phyloP scores from a whole-genome alignment of 768 basidiomycete species.

The Imleria badia region DNA sequence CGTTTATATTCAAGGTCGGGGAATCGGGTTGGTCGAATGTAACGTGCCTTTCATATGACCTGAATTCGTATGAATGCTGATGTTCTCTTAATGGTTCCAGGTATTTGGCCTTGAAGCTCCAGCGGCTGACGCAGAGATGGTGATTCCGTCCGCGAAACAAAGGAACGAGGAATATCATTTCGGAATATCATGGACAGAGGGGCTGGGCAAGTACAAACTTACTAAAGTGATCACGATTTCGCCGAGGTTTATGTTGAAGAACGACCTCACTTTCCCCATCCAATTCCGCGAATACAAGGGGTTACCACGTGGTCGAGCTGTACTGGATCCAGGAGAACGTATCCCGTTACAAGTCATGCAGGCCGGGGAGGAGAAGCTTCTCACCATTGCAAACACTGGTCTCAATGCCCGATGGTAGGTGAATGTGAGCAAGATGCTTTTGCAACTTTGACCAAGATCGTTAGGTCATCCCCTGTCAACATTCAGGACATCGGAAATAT shows the following conservation, averaged over 20 bases:
- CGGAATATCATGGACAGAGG: constrained; percentile 91
- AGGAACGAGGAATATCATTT: constrained; percentile 70
- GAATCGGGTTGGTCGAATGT: constrained; percentile 92
- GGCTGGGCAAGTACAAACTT: constrained; percentile 95
- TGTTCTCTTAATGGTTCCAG: constrained; percentile 35
- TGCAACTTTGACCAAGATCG: not conserved
- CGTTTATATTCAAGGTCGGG: constrained; percentile 77
- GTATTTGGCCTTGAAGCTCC: constrained; percentile 90
- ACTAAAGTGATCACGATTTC: constrained; percentile 90
- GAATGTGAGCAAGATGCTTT: not conserved
- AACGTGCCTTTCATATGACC: constrained; percentile 7
- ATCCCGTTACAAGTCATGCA: constrained; percentile 68
- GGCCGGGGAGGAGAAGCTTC: constrained; percentile 63
- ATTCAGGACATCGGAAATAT: constrained; percentile 87
- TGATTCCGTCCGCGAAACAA: constrained; percentile 61
- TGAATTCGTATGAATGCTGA: constrained; percentile 4
- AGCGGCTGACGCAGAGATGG: constrained; percentile 82
- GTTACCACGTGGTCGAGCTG: constrained; percentile 57
- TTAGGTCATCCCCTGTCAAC: constrained; percentile 90
- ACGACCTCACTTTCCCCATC: constrained; percentile 66
- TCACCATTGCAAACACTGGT: constrained; percentile 87
- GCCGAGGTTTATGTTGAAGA: constrained; percentile 90
- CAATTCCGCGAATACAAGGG: constrained; percentile 86
- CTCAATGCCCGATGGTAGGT: constrained; percentile 77
- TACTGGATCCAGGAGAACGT: constrained; percentile 66